Evolutionary conservation across 345 rosid species (phyloP).

Genomic region (Cardamine chenopodiifolia): DNA sequence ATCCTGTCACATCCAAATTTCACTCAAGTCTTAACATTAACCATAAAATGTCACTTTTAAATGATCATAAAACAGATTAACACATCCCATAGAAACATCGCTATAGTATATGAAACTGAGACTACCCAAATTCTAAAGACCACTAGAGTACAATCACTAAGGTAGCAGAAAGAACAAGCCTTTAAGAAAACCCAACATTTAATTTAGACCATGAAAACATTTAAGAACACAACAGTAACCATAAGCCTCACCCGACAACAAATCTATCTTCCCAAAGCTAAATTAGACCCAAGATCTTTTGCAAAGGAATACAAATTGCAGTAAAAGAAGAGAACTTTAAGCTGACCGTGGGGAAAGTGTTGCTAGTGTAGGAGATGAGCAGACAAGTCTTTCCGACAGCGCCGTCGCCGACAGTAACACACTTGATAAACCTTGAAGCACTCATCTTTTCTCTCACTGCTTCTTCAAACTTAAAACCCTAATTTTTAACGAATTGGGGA

Average conservation of each 20-base stretch:
- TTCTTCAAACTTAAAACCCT: conserved; percentile 23
- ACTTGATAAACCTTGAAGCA: conserved; percentile 78
- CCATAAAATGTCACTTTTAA: neutral
- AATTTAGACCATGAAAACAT: neutral
- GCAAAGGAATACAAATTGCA: neutral
- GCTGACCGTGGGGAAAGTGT: conserved; percentile 72
- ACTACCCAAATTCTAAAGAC: neutral
- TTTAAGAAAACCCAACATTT: conserved; percentile 22
- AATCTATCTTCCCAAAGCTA: neutral
- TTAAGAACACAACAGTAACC: neutral
- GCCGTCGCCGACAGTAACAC: conserved; percentile 83
- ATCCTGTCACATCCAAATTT: conserved; percentile 51
- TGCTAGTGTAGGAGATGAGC: conserved; percentile 80
- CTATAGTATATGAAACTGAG: neutral
- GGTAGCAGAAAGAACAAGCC: conserved; percentile 17
- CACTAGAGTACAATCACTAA: conserved; percentile 1
- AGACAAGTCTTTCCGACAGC: conserved; percentile 87
- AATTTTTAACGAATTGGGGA: conserved; percentile 32
- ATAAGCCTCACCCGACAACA: neutral
- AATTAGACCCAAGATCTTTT: neutral
- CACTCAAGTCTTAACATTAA: neutral
- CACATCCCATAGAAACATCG: neutral
- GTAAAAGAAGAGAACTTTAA: conserved; percentile 15
- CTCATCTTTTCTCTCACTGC: conserved; percentile 47
- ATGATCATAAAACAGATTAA: neutral